Conservation (phyloP, 352 stramenopile species). For the Globisporangium mamillatum region DNA sequence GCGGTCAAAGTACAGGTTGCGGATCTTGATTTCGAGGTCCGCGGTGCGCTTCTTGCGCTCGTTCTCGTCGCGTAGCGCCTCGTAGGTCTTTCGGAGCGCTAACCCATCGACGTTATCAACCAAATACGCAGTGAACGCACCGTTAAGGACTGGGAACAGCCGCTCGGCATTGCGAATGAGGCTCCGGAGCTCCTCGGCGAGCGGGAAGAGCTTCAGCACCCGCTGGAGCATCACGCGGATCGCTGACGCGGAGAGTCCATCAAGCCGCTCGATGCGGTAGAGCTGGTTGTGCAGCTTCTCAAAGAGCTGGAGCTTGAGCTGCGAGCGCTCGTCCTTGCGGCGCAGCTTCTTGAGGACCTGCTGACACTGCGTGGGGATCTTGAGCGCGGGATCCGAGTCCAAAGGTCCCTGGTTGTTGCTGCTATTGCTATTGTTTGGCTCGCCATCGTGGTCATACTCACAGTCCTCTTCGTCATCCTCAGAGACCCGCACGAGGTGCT, state of each 20-base stretch:
- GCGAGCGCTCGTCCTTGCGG: conserved; percentile 59
- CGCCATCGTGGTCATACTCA: background rate
- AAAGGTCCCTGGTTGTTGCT: background rate
- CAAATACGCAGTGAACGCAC: conserved; percentile 31
- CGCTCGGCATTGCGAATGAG: conserved; percentile 82
- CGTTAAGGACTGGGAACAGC: conserved; percentile 48
- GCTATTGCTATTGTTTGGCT: background rate
- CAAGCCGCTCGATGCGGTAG: conserved; percentile 52
- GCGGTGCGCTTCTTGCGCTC: conserved; percentile 78
- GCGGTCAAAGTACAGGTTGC: conserved; percentile 88
- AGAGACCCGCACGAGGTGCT: conserved; percentile 33
- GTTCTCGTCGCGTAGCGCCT: conserved; percentile 40
- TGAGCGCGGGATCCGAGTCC: background rate
- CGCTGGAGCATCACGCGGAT: conserved; percentile 43
- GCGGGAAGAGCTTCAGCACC: conserved; percentile 59
- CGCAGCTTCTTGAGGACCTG: conserved; percentile 54
- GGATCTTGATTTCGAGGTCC: conserved; percentile 88
- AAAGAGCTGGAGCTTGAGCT: conserved; percentile 55
- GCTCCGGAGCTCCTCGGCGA: conserved; percentile 65
- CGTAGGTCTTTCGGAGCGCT: conserved; percentile 34
- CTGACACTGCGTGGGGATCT: conserved; percentile 30
- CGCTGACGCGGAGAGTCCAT: conserved; percentile 19
- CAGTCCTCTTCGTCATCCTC: conserved; percentile 9
- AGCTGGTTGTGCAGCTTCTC: conserved; percentile 55
- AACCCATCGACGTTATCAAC: conserved; percentile 29